Base-by-base conservation (phyloP, 2,329 filamentous ascomycete species). In the Dactylellina leptospora region DNA sequence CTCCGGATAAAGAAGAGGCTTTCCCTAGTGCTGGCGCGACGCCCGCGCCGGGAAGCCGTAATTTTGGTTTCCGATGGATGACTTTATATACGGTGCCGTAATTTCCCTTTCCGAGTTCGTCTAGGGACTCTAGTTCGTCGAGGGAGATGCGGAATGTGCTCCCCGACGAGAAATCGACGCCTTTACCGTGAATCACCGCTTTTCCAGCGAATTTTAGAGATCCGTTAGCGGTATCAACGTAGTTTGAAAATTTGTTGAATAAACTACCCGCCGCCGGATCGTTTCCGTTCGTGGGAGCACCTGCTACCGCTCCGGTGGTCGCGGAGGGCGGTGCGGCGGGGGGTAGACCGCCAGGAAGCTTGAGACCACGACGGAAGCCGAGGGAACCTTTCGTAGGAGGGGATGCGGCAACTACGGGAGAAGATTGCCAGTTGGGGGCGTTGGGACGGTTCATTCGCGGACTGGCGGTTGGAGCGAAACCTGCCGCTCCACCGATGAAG, bases 31-130 rank as follows among this genome's bases (percentile, higher is more conserved):
- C 28, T 83, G 83, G 16, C 79, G 22, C 87, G 86, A 54, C 83
- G 82, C 0, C 87, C 85, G 71, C 88, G 87, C 33, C 86, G 83
- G 85, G 85, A 16, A 82, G 80, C 54, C 81, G 80, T 10, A 84
- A 84, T 36, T 54, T 62, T 4, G 73, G 73, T 77, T 92, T 88
- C 63, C 90, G 87, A 81, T 99, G 95, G 76, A 89, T 87, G 64
- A 97, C 95, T 80, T 95, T 97, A 84, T 96, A 97, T 2, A 99
- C 95, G 0, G 93, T 97, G 71, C 95, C 95, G 77, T 99, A 99
- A 79, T 99, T 99, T 40, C 95, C 95, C 81, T 97, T 99, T 48
- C 95, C 95, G 10, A 99, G 83, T 82, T 99, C 95, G 73, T 93
- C 92, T 66, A 97, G 79, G 0, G 91, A 93, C 77, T 97, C 92